phyloP scores from a whole-genome alignment of 768 basidiomycete genomes.

The Collybiopsis luxurians region DNA sequence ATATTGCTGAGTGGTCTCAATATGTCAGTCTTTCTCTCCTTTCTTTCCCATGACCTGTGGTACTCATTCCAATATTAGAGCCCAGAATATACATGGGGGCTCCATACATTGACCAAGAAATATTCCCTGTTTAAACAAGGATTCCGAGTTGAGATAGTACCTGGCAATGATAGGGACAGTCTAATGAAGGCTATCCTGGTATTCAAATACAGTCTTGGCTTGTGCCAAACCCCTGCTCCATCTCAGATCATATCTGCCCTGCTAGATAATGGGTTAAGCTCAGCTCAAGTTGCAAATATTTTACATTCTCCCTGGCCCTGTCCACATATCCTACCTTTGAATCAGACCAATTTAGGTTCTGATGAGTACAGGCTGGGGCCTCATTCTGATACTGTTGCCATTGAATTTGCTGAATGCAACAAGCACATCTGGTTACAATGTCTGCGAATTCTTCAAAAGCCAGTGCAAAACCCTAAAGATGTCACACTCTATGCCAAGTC shows the following conservation, averaged over 20 bases:
- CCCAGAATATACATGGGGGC: no score
- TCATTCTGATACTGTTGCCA: not conserved
- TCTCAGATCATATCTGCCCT: not conserved
- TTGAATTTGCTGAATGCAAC: not conserved
- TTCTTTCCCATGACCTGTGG: not conserved
- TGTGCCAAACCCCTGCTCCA: not conserved
- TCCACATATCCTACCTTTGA: not conserved
- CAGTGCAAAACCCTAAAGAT: not conserved
- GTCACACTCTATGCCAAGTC: not conserved
- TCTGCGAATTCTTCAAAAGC: not conserved
- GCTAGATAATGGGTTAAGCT: not conserved
- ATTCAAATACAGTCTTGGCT: not conserved
- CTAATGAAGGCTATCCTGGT: not conserved
- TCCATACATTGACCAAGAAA: not conserved
- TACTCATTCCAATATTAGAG: no score
- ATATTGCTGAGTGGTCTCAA: not conserved
- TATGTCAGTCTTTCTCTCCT: not conserved
- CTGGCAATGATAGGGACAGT: not conserved
- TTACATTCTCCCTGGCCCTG: not conserved
- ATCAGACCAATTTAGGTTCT: not conserved
- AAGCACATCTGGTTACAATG: not conserved
- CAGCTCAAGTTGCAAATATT: not conserved
- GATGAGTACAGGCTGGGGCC: no score
- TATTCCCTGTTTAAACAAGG: not conserved
- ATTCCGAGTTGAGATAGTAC: not conserved